phyloP scores from a whole-genome alignment of 2,329 filamentous ascomycete genomes.

The Clarireedia homoeocarpa region DNA sequence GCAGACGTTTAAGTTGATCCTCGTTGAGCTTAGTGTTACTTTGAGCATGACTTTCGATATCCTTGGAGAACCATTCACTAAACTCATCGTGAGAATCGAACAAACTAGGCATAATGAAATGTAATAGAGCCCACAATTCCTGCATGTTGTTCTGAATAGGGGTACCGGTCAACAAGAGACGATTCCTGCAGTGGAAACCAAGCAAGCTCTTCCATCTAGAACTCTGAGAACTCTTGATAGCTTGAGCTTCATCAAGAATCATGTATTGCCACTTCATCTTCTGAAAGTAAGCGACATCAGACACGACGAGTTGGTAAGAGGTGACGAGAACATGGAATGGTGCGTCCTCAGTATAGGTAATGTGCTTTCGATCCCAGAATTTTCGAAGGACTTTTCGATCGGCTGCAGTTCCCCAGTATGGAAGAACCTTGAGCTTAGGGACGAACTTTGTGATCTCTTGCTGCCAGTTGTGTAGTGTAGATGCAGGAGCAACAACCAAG shows the following conservation, averaged over 20 bases:
- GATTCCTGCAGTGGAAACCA: slow-evolving; percentile 90
- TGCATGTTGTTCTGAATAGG: slow-evolving; percentile 99
- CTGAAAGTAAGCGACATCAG: slow-evolving; percentile 94
- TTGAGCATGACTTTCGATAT: slow-evolving; percentile 96
- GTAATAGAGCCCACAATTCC: slow-evolving; percentile 91
- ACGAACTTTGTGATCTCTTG: slow-evolving; percentile 96
- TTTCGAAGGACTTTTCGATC: slow-evolving; percentile 95
- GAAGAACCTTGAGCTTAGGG: slow-evolving; percentile 86
- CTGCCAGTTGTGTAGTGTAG: slow-evolving; percentile 98
- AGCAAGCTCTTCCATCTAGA: slow-evolving; percentile 95
- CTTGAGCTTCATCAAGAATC: slow-evolving; percentile 97
- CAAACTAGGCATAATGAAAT: slow-evolving; percentile 99
- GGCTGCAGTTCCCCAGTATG: slow-evolving; percentile 92
- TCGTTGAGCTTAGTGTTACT: slow-evolving; percentile 99
- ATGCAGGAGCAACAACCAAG: slow-evolving; percentile 90
- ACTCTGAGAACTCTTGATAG: slow-evolving; percentile 96
- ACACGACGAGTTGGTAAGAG: slow-evolving; percentile 94
- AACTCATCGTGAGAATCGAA: slow-evolving; percentile 94
- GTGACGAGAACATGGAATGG: slow-evolving; percentile 95
- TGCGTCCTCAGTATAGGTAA: slow-evolving; percentile 87
- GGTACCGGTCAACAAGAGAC: slow-evolving; percentile 87
- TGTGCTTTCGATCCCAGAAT: slow-evolving; percentile 98
- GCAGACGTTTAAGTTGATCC: slow-evolving; percentile 89
- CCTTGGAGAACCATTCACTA: slow-evolving; percentile 90
- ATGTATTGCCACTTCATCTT: slow-evolving; percentile 99